Evolutionary conservation across 768 basidiomycete genomes (phyloP).

Genomic region (Suillus plorans): DNA sequence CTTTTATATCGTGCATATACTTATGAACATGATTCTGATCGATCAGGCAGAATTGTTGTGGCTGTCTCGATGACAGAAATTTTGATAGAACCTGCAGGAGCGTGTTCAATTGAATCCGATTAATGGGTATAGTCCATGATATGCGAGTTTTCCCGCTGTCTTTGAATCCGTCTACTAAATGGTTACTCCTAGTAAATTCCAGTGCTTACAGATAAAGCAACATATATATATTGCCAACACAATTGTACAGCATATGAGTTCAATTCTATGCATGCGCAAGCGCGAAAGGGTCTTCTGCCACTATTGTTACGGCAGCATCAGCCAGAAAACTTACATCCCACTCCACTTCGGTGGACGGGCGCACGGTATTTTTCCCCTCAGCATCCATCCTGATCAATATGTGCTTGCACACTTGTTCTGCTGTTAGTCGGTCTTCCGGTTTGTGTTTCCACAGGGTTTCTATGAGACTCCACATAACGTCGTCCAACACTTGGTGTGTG

Average conservation of each 20-base stretch:
- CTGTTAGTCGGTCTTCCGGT: background rate
- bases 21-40: too few species aligned
- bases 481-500: background rate
- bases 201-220: background rate
- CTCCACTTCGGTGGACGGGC: background rate
- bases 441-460: background rate
- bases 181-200: background rate
- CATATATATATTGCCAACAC: background rate
- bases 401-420: background rate
- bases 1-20: too few species aligned
- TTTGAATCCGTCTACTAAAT: too few species aligned
- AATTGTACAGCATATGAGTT: background rate
- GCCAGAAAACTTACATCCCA: slow-evolving; percentile 3
- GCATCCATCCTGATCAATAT: background rate
- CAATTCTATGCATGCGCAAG: background rate
- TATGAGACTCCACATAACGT: slow-evolving; percentile 9
- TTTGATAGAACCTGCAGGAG: too few species aligned
- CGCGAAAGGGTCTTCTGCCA: background rate
- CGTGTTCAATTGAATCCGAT: too few species aligned
- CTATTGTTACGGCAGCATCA: background rate
- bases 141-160: too few species aligned
- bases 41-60: too few species aligned
- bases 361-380: background rate
- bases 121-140: too few species aligned
- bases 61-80: too few species aligned